Evolutionary conservation across 257 asterid genomes (phyloP), one percentile per base, ranked within the genome.

Genomic region (Parsonsia alboflavescens): DNA sequence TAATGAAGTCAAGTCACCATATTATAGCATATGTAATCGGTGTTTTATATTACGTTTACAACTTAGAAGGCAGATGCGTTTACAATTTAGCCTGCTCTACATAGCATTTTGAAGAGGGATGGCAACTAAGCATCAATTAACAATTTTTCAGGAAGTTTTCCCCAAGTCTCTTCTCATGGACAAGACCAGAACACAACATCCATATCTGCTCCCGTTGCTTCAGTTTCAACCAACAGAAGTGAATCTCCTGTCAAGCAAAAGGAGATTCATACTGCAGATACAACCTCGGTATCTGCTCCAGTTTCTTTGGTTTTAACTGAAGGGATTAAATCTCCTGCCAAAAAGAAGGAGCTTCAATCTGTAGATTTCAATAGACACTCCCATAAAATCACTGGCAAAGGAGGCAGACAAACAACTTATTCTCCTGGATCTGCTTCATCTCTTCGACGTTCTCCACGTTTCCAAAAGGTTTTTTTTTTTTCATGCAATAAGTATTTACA

Each of bases 341-440:
- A 71, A 73, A 84, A 42, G 70, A 76, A 83, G 58, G 86, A 77
- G 73, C 79, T 68, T 63, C 90, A 83, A 73, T 77, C 74, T 74
- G 75, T 76, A 75, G 85, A 79, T 59, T 79, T 84, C 6, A 81
- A 75, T 71, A 82, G 78, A 62, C 72, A 28, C 30, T 76, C 92
- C 53, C 84, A 84, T 77, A 89, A 88, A 80, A 77, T 80, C 76
- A 75, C 54, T 73, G 85, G 83, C 62, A 86, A 57, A 82, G 86
- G 77, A 54, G 76, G 75, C 49, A 79, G 76, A 75, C 75, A 73
- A 56, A 33, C 75, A 61, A 75, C 77, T 42, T 42, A 5, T 80
- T 73, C 93, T 56, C 95, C 96, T 50, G 78, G 86, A 75, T 90
- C 94, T 71, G 88, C 90, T 59, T 83, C 89, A 70, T 77, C 91